phyloP scores from a whole-genome alignment of 805 yeast species.

The Cyberlindnera suaveolens region DNA sequence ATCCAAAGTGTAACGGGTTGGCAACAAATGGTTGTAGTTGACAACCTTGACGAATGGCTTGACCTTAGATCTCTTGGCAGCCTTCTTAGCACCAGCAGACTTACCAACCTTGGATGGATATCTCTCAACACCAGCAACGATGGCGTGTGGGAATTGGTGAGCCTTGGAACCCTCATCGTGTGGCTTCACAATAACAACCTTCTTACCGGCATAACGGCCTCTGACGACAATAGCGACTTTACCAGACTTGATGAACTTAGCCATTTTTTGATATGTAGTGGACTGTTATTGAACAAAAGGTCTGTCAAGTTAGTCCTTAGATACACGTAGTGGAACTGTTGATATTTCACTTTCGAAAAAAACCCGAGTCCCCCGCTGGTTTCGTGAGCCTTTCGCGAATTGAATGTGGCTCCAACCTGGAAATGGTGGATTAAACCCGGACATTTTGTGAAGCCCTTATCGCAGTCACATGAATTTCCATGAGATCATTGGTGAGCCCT shows the following conservation, averaged over 20 bases:
- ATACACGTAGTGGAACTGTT: background rate
- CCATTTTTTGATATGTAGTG: conserved; percentile 47
- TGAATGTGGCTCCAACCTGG: background rate
- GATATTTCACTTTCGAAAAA: conserved; percentile 24
- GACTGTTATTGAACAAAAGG: conserved; percentile 10
- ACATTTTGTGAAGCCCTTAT: conserved; percentile 1
- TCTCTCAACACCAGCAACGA: conserved; percentile 98
- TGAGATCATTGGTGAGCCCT: background rate
- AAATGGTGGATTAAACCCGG: background rate
- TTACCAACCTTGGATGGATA: conserved; percentile 95
- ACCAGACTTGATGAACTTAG: conserved; percentile 99
- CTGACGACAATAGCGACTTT: conserved; percentile 61
- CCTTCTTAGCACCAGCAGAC: conserved; percentile 90
- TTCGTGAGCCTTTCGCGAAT: background rate
- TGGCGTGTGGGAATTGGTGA: conserved; percentile 98
- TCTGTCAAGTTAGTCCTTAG: conserved; percentile 5
- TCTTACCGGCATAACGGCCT: conserved; percentile 99
- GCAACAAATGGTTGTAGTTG: conserved; percentile 99
- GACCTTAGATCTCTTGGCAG: conserved; percentile 93
- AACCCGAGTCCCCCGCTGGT: conserved; percentile 2
- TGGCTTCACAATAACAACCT: conserved; percentile 96
- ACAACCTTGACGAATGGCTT: conserved; percentile 98
- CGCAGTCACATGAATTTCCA: background rate
- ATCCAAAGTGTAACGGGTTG: conserved; percentile 98
- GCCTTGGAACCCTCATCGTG: conserved; percentile 98